These are phyloP conservation scores for Coemansia sp. DNA, from an alignment of 192 early-diverging fungal species.

Conservation along the genomic window DNA sequence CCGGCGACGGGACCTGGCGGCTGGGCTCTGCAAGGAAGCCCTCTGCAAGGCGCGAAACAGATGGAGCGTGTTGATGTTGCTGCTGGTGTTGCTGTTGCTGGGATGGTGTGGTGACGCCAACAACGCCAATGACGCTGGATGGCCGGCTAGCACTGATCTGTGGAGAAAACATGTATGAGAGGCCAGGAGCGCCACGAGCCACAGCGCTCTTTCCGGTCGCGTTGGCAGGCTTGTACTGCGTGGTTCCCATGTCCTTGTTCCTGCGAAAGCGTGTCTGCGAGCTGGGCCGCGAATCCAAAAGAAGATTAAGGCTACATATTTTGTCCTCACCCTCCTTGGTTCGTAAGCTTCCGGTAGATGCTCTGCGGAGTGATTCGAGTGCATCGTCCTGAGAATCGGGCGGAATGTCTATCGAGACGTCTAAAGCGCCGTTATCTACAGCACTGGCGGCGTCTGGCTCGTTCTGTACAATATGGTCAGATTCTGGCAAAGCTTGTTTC, in stretches of 20 bases:
- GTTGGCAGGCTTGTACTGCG: conserved; percentile 47
- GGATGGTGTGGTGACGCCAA: conserved; percentile 23
- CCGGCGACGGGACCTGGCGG: background rate
- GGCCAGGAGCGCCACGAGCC: conserved; percentile 49
- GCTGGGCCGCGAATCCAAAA: conserved; percentile 13
- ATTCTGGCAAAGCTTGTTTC: background rate
- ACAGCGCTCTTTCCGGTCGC: conserved; percentile 22
- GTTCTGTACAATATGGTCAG: background rate
- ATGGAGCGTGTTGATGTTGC: conserved; percentile 6
- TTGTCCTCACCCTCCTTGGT: conserved; percentile 15
- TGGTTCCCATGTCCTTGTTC: conserved; percentile 29
- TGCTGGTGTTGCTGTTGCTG: conserved; percentile 8
- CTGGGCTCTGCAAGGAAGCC: background rate
- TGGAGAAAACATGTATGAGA: conserved; percentile 57
- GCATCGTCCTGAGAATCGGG: background rate
- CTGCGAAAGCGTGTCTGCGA: conserved; percentile 28
- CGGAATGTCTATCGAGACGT: background rate
- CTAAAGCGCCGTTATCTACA: background rate
- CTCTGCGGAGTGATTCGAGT: conserved; percentile 5
- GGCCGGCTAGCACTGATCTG: conserved; percentile 38
- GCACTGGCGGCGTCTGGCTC: background rate
- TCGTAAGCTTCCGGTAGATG: conserved; percentile 19
- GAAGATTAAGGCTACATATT: conserved; percentile 20
- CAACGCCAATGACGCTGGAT: conserved; percentile 45
- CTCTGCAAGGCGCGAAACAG: background rate